A percentile compares a stretch with the other conserved stretches of the same genome.
Conservation (phyloP, 768 basidiomycete genomes). For the Chalciporus chontae region DNA sequence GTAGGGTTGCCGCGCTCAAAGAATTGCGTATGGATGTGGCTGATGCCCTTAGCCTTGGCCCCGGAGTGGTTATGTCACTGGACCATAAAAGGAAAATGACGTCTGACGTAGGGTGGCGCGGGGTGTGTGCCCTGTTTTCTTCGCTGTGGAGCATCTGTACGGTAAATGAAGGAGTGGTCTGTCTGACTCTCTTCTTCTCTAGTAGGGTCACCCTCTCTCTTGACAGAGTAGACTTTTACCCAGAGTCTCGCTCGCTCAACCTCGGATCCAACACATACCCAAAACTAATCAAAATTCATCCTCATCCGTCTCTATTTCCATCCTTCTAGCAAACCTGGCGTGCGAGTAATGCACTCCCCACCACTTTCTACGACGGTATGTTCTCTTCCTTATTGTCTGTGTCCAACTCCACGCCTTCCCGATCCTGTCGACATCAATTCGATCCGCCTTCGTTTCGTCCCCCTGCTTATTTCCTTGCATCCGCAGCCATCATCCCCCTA, state of each 20-base stretch:
- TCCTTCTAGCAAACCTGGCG: conserved; percentile 1
- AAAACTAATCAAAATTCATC: conserved; percentile 4
- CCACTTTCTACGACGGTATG: conserved; percentile 8
- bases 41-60: conserved; percentile 11
- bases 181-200: conserved; percentile 4
- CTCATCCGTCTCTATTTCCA: not conserved
- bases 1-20: too few relatives aligned
- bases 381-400: not conserved
- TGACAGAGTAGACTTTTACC: too few relatives aligned
- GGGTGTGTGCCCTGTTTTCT: conserved; percentile 33
- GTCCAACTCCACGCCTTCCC: not conserved
- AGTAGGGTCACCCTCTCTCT: too few relatives aligned
- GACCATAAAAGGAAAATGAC: conserved; percentile 24
- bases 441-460: not conserved
- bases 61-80: conserved; percentile 5
- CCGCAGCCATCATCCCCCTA: conserved; percentile 11
- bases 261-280: conserved; percentile 2
- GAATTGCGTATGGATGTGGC: too few relatives aligned
- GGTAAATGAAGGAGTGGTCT: conserved; percentile 23
- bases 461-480: not conserved
- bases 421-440: too few relatives aligned
- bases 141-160: conserved; percentile 33
- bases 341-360: conserved; percentile 15
- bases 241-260: too few relatives aligned
- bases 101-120: conserved; percentile 33